Evolutionary conservation across 345 rosid species (phyloP).

Genomic region (Viola odorata): DNA sequence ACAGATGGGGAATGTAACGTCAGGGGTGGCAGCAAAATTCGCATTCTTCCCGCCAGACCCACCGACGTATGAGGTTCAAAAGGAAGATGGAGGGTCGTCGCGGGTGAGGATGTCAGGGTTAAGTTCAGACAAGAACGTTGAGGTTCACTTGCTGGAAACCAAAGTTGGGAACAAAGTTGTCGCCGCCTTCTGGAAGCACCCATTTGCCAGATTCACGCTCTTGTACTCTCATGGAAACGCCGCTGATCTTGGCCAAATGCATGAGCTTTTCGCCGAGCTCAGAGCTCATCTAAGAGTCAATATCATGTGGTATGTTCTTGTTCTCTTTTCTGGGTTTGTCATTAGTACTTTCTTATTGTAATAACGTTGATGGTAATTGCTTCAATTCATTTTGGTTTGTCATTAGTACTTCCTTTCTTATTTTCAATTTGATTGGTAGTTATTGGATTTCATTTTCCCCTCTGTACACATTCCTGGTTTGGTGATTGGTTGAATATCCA

Average conservation of each 20-base stretch:
- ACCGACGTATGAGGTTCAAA: slow-evolving; percentile 63
- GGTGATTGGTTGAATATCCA: neutral
- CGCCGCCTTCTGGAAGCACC: slow-evolving; percentile 94
- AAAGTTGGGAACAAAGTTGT: slow-evolving; percentile 75
- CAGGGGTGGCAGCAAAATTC: slow-evolving; percentile 90
- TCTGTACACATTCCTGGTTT: neutral
- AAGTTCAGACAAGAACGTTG: slow-evolving; percentile 68
- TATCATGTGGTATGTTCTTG: slow-evolving; percentile 65
- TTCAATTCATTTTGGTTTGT: neutral
- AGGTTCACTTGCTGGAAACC: slow-evolving; percentile 71
- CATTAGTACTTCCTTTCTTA: too few species aligned
- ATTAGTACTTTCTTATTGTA: neutral
- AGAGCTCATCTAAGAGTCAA: slow-evolving; percentile 92
- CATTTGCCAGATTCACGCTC: slow-evolving; percentile 78
- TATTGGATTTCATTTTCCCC: neutral
- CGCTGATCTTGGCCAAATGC: slow-evolving; percentile 96
- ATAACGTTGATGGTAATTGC: neutral
- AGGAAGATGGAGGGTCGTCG: slow-evolving; percentile 47
- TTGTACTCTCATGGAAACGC: slow-evolving; percentile 97
- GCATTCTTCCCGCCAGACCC: slow-evolving; percentile 99
- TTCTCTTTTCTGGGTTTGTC: neutral
- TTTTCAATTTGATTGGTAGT: too few species aligned
- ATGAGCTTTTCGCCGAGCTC: slow-evolving; percentile 90
- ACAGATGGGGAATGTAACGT: slow-evolving; percentile 89
- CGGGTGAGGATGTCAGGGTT: slow-evolving; percentile 58